A percentile compares a stretch with the other conserved stretches of the same genome.
Evolutionary conservation across 2,329 filamentous ascomycete genomes (phyloP).

Genomic region (Dothistroma pini): DNA sequence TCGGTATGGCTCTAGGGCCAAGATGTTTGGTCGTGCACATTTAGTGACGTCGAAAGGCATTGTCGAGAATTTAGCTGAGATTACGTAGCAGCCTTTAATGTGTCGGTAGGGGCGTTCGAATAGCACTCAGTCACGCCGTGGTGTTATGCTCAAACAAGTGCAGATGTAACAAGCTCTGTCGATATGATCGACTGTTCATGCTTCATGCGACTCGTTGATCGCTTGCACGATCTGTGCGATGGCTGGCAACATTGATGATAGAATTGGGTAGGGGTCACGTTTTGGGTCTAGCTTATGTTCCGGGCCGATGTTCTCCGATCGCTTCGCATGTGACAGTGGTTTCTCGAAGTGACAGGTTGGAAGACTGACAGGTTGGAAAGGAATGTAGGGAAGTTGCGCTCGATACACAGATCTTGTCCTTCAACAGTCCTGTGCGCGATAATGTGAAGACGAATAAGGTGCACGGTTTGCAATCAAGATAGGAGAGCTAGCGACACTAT

Average conservation of each 20-base stretch:
- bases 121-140: too few relatives aligned
- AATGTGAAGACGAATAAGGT: not conserved
- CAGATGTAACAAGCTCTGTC: too few relatives aligned
- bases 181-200: too few relatives aligned
- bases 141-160: too few relatives aligned
- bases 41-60: slow-evolving; percentile 45
- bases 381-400: not conserved
- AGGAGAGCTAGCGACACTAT: not conserved
- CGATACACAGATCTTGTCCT: not conserved
- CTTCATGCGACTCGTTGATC: too few relatives aligned
- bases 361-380: not conserved
- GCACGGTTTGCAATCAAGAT: not conserved
- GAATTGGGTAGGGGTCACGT: too few relatives aligned
- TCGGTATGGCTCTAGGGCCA: slow-evolving; percentile 52
- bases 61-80: not conserved
- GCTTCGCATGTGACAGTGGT: not conserved
- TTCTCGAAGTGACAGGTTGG: not conserved
- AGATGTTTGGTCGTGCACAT: slow-evolving; percentile 52
- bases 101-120: not conserved
- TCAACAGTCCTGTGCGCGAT: not conserved
- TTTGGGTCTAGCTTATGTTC: too few relatives aligned
- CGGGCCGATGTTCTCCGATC: too few relatives aligned
- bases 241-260: too few relatives aligned
- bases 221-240: too few relatives aligned
- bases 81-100: not conserved